Conservation (phyloP, 2,329 filamentous ascomycete genomes). For the Alternaria burnsii region DNA sequence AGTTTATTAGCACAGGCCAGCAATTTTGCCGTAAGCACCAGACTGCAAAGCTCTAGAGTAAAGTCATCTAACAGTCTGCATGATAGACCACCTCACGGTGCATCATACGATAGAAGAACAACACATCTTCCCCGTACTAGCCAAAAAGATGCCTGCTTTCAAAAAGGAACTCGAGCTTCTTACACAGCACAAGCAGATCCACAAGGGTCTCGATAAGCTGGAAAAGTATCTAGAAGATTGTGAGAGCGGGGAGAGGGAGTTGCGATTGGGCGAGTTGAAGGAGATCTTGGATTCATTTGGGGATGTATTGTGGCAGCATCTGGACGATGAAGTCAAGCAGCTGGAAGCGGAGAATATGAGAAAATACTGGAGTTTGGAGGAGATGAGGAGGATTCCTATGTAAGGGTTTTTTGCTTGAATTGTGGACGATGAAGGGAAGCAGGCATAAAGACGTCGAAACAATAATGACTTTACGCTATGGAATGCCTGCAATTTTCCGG, state of each 20-base stretch:
- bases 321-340: constrained; percentile 83
- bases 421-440: neutral
- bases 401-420: constrained; percentile 44
- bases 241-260: constrained; percentile 67
- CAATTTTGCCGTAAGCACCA: constrained; percentile 64
- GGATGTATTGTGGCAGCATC: constrained; percentile 78
- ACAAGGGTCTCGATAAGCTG: constrained; percentile 74
- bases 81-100: constrained; percentile 64
- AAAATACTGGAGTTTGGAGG: constrained; percentile 78
- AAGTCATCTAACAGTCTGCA: neutral
- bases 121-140: constrained; percentile 81
- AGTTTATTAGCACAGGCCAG: constrained; percentile 74
- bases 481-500: neutral
- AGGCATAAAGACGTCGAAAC: neutral
- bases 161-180: constrained; percentile 70
- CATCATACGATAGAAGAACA: constrained; percentile 87
- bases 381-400: constrained; percentile 76
- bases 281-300: constrained; percentile 80
- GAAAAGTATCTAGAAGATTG: constrained; percentile 72
- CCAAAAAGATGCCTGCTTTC: constrained; percentile 81
- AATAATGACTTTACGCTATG: neutral
- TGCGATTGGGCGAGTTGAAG: constrained; percentile 68
- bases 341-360: constrained; percentile 89
- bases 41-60: neutral
- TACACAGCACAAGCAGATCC: constrained; percentile 80